These are phyloP conservation scores for Isatis lusitanica DNA, from an alignment of 441 rosid species.

Conservation along the genomic window DNA sequence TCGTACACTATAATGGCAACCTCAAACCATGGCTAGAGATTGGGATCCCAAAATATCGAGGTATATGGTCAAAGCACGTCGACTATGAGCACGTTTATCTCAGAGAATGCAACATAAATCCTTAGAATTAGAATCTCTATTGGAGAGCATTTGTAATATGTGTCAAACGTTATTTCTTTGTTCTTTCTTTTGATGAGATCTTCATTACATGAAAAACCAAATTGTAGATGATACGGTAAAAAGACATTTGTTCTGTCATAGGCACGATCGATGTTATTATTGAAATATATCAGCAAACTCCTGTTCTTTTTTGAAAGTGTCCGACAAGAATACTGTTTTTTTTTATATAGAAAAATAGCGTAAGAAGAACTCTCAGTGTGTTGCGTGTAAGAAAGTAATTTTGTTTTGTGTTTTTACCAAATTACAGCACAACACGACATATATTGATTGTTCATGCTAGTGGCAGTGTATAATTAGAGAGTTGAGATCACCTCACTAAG, in stretches of 20 bases:
- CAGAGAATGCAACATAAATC: constrained; percentile 90
- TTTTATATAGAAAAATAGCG: background rate
- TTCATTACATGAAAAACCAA: constrained; percentile 12
- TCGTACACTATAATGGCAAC: constrained; percentile 92
- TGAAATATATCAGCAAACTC: background rate
- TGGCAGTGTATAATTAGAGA: constrained; percentile 26
- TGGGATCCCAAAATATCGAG: constrained; percentile 71
- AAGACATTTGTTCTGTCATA: background rate
- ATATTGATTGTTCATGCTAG: constrained; percentile 32
- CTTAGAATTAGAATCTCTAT: constrained; percentile 39
- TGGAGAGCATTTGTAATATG: constrained; percentile 6
- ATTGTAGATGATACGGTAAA: constrained; percentile 22
- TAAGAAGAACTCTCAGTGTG: background rate
- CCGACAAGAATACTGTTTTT: background rate
- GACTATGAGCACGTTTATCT: constrained; percentile 68
- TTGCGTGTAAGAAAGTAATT: background rate
- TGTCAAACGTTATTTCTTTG: background rate
- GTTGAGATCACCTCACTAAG: constrained; percentile 24
- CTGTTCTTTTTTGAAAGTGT: background rate
- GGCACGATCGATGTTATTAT: background rate
- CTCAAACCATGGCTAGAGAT: constrained; percentile 98
- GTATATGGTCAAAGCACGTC: constrained; percentile 71
- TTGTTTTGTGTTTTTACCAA: constrained; percentile 17
- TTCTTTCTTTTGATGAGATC: constrained; percentile 14
- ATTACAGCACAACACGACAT: constrained; percentile 25